phyloP scores from a whole-genome alignment of 768 basidiomycete species.

The Russula compacta region DNA sequence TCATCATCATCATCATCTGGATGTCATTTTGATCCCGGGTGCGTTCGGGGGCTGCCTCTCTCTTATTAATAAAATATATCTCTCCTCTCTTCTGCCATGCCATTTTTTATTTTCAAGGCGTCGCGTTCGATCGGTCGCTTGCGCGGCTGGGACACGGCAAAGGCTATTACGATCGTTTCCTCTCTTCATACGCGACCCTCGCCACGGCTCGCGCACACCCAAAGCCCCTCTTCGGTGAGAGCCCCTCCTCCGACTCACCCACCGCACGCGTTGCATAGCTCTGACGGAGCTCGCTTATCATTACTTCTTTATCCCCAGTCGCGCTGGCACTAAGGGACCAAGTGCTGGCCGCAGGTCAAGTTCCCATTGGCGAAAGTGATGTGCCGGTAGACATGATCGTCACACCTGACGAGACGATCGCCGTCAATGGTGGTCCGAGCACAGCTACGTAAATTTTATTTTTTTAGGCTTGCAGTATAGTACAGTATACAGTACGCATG shows the following conservation, averaged over 20 bases:
- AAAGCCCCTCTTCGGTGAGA: conserved; percentile 51
- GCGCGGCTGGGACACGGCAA: conserved; percentile 75
- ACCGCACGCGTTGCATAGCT: background rate
- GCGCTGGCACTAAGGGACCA: conserved; percentile 59
- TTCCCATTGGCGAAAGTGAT: conserved; percentile 50
- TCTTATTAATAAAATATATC: too few species aligned
- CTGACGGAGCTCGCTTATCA: background rate
- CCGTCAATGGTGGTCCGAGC: background rate
- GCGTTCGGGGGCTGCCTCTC: too few species aligned
- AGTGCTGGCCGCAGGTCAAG: conserved; percentile 38
- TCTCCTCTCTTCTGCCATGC: too few species aligned
- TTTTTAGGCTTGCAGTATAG: background rate
- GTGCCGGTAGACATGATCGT: conserved; percentile 58
- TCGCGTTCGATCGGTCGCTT: conserved; percentile 63
- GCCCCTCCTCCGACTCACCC: background rate
- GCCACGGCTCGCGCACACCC: conserved; percentile 29
- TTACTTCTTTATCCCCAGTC: conserved; percentile 31
- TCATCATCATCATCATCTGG: too few species aligned
- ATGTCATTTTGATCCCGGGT: conserved; percentile 11
- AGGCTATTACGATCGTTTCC: conserved; percentile 74
- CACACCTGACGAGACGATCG: conserved; percentile 36
- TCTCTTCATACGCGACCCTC: conserved; percentile 40
- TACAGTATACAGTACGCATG: background rate
- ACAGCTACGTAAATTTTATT: too few species aligned
- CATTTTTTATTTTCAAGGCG: conserved; percentile 34